Base-by-base conservation (phyloP, 352 stramenopile genomes). In the Phytophthora pisi region DNA sequence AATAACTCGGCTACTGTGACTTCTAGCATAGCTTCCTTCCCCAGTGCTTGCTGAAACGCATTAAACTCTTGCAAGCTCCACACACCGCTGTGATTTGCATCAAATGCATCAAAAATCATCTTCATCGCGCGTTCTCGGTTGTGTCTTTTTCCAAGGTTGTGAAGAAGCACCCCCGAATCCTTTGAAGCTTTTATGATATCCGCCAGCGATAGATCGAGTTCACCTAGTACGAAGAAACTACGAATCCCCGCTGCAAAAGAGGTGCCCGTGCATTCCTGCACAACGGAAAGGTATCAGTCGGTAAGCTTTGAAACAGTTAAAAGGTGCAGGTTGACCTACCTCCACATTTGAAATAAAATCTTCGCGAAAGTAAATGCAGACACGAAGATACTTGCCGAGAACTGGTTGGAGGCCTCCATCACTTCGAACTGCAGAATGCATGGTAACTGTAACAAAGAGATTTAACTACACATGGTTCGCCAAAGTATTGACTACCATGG, bases 11-110 rank as follows among this genome's bases (percentile, higher is more conserved):
- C n/a, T 20, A 91, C 70, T 28, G 59, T 71, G 1, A 31, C 28
- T 58, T 86, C 74, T 15, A 74, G 61, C 4, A 91, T 53, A 20
- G 78, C 74, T 42, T 73, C 72, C 36, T 83, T 74, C 20, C 59
- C 58, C 7, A 86, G 61, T 1, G 78, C 71, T 61, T 90, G 81
- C 57, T 88, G 81, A 23, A 89, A 86, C 3, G 57, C 49, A 34
- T 92, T 92, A 52, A 90, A 92, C 26, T 90, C 76, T 72, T 88
- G 74, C 1, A 86, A 52, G 34, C 60, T 73, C 66, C 80, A 83
- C 23, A 64, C 63, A 2, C 70, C 74, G 55, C 72, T 79, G 16
- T 75, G 69, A 24, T 88, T 66, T 3, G 61, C 24, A 58, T 88
- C 82, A 51, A 86, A 88, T 2, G 51, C 34, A 24, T 74, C 45